Evolutionary conservation across 768 basidiomycete genomes (phyloP).

Genomic region (Suillus plorans): DNA sequence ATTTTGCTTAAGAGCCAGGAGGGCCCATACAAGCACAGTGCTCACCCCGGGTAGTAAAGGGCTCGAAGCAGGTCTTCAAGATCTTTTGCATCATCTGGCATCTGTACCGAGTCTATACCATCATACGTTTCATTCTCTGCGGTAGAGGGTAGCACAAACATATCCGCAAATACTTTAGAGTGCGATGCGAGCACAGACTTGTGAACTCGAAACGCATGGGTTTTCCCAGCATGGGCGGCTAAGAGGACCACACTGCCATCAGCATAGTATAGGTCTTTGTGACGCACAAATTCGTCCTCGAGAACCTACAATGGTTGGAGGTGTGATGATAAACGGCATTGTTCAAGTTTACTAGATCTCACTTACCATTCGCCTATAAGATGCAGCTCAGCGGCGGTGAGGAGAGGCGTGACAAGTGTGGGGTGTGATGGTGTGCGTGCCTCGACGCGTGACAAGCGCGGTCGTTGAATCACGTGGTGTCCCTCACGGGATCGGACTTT

Average conservation of each 20-base stretch:
- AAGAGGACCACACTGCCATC: slow-evolving; percentile 3
- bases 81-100: slow-evolving; percentile 15
- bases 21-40: slow-evolving; percentile 3
- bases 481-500: slow-evolving; percentile 30
- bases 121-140: slow-evolving; percentile 12
- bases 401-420: not conserved
- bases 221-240: slow-evolving; percentile 1
- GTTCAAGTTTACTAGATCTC: not conserved
- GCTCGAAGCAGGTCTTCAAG: slow-evolving; percentile 10
- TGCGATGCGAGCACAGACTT: slow-evolving; percentile 24
- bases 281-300: not conserved
- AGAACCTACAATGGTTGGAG: not conserved
- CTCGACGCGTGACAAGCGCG: slow-evolving; percentile 33
- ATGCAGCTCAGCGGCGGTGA: not conserved
- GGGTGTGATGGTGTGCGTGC: slow-evolving; percentile 19
- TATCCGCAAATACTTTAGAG: slow-evolving; percentile 31
- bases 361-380: not conserved
- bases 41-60: slow-evolving; percentile 12
- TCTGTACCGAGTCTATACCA: slow-evolving; percentile 12
- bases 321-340: no score
- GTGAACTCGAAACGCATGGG: slow-evolving; percentile 30
- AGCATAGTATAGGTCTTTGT: not conserved
- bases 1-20: slow-evolving; percentile 1
- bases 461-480: slow-evolving; percentile 35
- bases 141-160: slow-evolving; percentile 19